Base-by-base conservation (phyloP, 2,329 filamentous ascomycete genomes). In the Alternaria alternata region DNA sequence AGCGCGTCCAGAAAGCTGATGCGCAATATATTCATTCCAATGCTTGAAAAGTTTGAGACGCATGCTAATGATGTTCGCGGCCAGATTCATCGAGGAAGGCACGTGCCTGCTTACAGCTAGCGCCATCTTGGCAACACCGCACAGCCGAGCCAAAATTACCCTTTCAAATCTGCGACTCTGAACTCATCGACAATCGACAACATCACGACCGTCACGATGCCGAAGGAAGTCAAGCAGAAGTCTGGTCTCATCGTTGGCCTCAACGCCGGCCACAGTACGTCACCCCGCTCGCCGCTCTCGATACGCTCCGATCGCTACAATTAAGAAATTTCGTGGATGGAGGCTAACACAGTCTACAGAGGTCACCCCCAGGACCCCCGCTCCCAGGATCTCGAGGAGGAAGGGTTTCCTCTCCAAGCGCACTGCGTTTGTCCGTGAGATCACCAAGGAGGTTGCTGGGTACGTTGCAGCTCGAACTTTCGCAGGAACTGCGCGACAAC, bases 361-460 rank as follows among this genome's bases (percentile, higher is more conserved):
- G 80, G 82, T 85, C 79, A 85, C 82, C 57, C 81, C 82, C 46
- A 82, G 80, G 77, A 80, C 81, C 73, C 80, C 81, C 60, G 81
- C 81, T 71, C 76, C 81, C 68, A 80, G 80, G 69, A 80, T 84
- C 70, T 85, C 83, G 69, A 80, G 82, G 92, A 94, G 89, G 86
- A 98, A 97, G 89, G 95, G 95, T 76, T 92, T 95, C 85, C 86
- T 96, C 80, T 96, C 92, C 87, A 97, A 96, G 90, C 90, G 94
- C 80, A 98, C 95, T 76, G 89, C 91, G 77, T 98, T 99, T 85
- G 94, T 98, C 76, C 89, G 95, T 77, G 94, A 97, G 81, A 91
- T 99, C 81, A 93, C 97, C 83, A 96, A 96, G 88, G 95, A 99
- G 87, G 95, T 98, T 83, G 90, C 94, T 83, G 95, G 91, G 91